phyloP scores from a whole-genome alignment of 768 basidiomycete species.

The Coprinellus micaceus region DNA sequence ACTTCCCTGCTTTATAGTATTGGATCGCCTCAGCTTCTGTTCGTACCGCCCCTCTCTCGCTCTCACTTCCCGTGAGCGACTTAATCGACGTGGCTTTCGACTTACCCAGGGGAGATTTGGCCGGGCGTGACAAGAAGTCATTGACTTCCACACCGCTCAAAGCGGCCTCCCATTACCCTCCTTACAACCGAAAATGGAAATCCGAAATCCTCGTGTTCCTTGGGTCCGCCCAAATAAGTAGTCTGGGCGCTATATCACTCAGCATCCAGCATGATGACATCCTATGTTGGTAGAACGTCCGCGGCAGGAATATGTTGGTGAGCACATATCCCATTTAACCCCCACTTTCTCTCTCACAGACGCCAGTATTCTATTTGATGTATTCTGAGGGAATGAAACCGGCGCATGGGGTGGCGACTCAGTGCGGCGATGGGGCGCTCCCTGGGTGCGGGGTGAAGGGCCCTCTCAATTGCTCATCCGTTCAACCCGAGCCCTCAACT shows the following conservation, averaged over 20 bases:
- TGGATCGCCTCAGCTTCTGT: too few species aligned
- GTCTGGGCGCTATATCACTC: too few species aligned
- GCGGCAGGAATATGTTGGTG: not conserved
- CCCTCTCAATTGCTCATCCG: too few species aligned
- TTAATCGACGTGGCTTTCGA: too few species aligned
- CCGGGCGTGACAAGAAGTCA: too few species aligned
- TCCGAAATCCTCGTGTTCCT: conserved; percentile 1
- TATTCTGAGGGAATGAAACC: not conserved
- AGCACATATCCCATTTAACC: not conserved
- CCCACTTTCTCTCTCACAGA: not conserved
- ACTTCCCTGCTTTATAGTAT: too few species aligned
- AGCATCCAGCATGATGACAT: not conserved
- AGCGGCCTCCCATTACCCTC: not conserved
- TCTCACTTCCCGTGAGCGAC: too few species aligned
- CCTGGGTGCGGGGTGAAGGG: too few species aligned
- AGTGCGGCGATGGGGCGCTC: too few species aligned
- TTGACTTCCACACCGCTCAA: too few species aligned
- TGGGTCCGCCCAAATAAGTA: not conserved
- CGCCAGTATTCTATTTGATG: not conserved
- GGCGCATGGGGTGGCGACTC: conserved; percentile 5
- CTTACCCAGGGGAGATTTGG: too few species aligned
- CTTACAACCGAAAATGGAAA: not conserved
- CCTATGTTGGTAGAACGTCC: not conserved
- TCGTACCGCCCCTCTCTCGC: too few species aligned
- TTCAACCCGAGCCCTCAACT: not conserved